A percentile compares a stretch with the other conserved stretches of the same genome.
These are phyloP conservation scores for Endogone sp. DNA, from an alignment of 192 early-diverging fungal species.

Conservation along the genomic window DNA sequence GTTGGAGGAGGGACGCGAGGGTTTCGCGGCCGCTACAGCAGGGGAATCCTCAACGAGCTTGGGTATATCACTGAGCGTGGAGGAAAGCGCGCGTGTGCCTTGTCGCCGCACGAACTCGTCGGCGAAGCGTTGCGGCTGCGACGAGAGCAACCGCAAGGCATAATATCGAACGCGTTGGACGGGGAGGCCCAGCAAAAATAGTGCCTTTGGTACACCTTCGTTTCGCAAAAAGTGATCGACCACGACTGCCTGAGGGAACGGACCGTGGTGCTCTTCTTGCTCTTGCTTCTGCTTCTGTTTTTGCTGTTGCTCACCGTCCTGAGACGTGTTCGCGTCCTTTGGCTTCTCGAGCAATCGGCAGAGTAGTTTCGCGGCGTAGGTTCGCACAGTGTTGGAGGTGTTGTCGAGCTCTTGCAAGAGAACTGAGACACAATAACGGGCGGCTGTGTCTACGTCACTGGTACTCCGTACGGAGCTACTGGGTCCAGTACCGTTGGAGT, in stretches of 20 bases:
- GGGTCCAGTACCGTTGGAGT: not conserved
- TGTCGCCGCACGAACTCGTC: not conserved
- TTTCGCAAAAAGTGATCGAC: not conserved
- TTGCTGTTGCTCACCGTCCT: not conserved
- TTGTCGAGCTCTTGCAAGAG: not conserved
- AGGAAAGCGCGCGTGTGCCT: not conserved
- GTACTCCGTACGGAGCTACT: not conserved
- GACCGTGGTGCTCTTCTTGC: no score
- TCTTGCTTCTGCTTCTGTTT: no score
- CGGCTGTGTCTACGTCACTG: not conserved
- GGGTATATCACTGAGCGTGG: not conserved
- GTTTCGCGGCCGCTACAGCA: no score
- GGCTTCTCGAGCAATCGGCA: not conserved
- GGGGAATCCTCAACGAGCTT: not conserved
- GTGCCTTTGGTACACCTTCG: not conserved
- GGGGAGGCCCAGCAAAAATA: not conserved
- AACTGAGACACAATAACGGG: not conserved
- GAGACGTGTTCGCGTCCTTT: not conserved
- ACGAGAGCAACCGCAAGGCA: not conserved
- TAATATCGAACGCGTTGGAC: not conserved
- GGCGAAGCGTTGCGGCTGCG: not conserved
- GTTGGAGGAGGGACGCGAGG: not conserved
- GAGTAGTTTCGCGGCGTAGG: not conserved
- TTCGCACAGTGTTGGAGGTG: not conserved
- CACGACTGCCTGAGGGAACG: not conserved